phyloP scores from a whole-genome alignment of 2,329 filamentous ascomycete genomes.

The Fusarium lyarnte region DNA sequence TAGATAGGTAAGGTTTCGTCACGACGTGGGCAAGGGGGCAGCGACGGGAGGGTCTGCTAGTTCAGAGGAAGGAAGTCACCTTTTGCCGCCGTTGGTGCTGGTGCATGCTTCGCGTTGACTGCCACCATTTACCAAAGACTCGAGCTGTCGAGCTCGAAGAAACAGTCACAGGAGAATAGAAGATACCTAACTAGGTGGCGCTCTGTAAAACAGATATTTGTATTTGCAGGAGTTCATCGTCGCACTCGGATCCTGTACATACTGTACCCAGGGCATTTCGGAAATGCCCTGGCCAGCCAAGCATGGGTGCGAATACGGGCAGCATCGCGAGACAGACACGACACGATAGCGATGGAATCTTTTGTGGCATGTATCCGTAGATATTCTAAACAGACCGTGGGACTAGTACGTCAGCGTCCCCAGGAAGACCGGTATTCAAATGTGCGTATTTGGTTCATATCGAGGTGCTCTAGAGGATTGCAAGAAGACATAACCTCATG shows the following conservation, averaged over 20 bases:
- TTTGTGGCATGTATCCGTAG: background rate
- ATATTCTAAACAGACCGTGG: constrained; percentile 1
- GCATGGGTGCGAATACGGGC: constrained; percentile 35
- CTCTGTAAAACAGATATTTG: constrained; percentile 7
- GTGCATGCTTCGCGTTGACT: background rate
- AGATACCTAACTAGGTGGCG: background rate
- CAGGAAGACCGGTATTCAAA: background rate
- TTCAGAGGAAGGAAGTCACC: background rate
- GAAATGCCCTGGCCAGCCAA: constrained; percentile 15
- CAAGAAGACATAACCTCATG: background rate
- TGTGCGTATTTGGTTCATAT: background rate
- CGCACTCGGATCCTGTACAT: constrained; percentile 24
- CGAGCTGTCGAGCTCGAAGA: background rate
- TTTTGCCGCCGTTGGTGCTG: background rate
- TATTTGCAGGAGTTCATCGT: constrained; percentile 1
- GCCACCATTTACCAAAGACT: background rate
- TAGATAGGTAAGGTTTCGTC: constrained; percentile 10
- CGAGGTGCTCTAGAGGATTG: background rate
- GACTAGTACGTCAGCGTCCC: background rate
- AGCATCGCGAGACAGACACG: constrained; percentile 19
- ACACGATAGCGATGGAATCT: constrained; percentile 2
- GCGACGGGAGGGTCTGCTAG: background rate
- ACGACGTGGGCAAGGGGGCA: background rate
- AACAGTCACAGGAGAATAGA: background rate
- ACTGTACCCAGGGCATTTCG: background rate